phyloP scores from a whole-genome alignment of 1,284 basidiomycete species.

The Veloporphyrellus conicus region DNA sequence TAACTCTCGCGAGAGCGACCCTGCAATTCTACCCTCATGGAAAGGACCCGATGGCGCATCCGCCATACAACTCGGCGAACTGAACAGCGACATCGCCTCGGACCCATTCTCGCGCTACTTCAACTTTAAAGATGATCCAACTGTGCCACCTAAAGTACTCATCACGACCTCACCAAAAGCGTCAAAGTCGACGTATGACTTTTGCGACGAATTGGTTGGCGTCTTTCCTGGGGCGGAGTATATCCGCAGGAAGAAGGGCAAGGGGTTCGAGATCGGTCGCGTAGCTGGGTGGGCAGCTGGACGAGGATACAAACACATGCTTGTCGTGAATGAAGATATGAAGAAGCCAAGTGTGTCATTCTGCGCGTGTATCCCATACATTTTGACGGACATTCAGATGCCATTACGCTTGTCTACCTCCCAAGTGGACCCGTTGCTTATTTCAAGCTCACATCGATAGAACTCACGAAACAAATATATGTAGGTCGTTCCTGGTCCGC shows the following conservation, averaged over 20 bases:
- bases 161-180: slow-evolving; percentile 89
- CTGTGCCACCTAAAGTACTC: slow-evolving; percentile 76
- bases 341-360: slow-evolving; percentile 75
- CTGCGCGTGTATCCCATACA: slow-evolving; percentile 2
- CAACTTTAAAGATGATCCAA: slow-evolving; percentile 58
- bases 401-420: slow-evolving; percentile 87
- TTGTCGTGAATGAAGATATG: slow-evolving; percentile 93
- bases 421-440: slow-evolving; percentile 94
- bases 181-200: slow-evolving; percentile 78
- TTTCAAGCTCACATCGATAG: slow-evolving; percentile 90
- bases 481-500: slow-evolving; percentile 42
- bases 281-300: slow-evolving; percentile 93
- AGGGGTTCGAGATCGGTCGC: slow-evolving; percentile 89
- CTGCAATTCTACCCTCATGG: slow-evolving; percentile 64
- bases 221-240: slow-evolving; percentile 96
- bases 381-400: slow-evolving; percentile 48
- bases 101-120: slow-evolving; percentile 75
- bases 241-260: slow-evolving; percentile 84
- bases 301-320: slow-evolving; percentile 81
- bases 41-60: slow-evolving; percentile 33
- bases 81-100: slow-evolving; percentile 61
- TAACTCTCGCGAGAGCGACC: slow-evolving; percentile 88
- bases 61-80: slow-evolving; percentile 49
- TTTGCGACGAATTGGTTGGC: slow-evolving; percentile 87
- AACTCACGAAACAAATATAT: slow-evolving; percentile 81